Evolutionary conservation across 2,329 filamentous ascomycete species (phyloP), one percentile per base, ranked within the genome.

Genomic region (Calonectria leucothoes): DNA sequence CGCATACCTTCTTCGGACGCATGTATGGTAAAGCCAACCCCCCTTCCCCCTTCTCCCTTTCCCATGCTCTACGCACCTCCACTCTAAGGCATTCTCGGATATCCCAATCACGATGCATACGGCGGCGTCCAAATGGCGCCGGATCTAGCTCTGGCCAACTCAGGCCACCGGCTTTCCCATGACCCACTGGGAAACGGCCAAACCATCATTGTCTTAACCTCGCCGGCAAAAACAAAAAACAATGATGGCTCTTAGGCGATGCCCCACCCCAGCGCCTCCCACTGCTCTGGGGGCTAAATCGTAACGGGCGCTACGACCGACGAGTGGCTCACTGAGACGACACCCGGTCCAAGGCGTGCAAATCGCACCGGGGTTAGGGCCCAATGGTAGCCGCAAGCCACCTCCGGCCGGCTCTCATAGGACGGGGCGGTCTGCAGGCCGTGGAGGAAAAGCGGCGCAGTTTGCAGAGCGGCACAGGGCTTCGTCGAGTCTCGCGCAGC

Each of bases 381-480:
- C 84, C 85, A 86, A 86, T 86, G 75, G 80, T 71, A 76, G 76
- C 78, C 72, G 78, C 76, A 75, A 79, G 69, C 72, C 65, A 66
- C 70, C 69, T 66, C 66, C 37, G 73, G 61, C 69, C 72, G 68
- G 66, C 77, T 82, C 77, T 76, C 78, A 84, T 82, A 84, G 82
- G 82, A 80, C 74, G 66, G 77, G 71, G 76, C 71, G 71, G 71
- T 75, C 82, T 83, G 81, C 82, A 83, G 77, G 77, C 79, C 75
- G 78, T 84, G 84, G 82, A 83, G 79, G 83, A 83, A 86, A 84
- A 81, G 86, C 85, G 85, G 86, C 85, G 86, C 86, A 87, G 84
- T 82, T 76, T 74, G 76, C 76, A 74, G 69, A 79, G 65, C 71
- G 67, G 74, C 66, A 71, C 59, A 70, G 45, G 66, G 66, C 72